Percentiles rank a stretch among this genome's conserved stretches.
Conservation (phyloP, 2,329 filamentous ascomycete species). For the Anisogramma anomala region DNA sequence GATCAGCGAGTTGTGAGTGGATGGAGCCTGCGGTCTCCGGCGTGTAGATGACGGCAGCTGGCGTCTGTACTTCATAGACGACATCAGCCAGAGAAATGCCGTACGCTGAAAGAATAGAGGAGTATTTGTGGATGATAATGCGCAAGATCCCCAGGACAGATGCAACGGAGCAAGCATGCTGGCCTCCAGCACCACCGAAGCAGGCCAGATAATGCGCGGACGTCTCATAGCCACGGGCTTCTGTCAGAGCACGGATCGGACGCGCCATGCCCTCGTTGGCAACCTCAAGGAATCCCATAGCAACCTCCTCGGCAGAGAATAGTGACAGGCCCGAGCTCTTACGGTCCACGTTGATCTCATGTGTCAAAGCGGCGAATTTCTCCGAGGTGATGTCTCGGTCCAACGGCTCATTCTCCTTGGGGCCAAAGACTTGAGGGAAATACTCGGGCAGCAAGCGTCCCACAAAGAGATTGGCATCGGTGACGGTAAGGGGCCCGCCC, state of each 20-base stretch:
- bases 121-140: constrained; percentile 32
- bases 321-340: constrained; percentile 14
- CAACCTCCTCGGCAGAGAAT: constrained; percentile 24
- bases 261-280: constrained; percentile 63
- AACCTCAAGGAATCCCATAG: constrained; percentile 60
- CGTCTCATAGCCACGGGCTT: constrained; percentile 33
- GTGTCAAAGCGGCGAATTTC: constrained; percentile 26
- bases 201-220: constrained; percentile 29
- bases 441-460: constrained; percentile 45
- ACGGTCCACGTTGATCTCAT: constrained; percentile 24
- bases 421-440: constrained; percentile 58
- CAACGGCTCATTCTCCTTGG: constrained; percentile 45
- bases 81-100: constrained; percentile 30
- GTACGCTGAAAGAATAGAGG: constrained; percentile 31
- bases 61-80: constrained; percentile 24
- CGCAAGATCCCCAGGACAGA: constrained; percentile 28
- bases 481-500: constrained; percentile 53
- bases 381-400: constrained; percentile 24
- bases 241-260: constrained; percentile 50
- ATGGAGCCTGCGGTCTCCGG: constrained; percentile 10
- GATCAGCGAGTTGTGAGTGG: constrained; percentile 13
- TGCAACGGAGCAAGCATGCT: constrained; percentile 36
- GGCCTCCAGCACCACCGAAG: constrained; percentile 53
- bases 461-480: constrained; percentile 54
- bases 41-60: constrained; percentile 18